A percentile compares a stretch with the other conserved stretches of the same genome.
These are phyloP conservation scores for Agrocybe praecox DNA, from an alignment of 768 basidiomycete species.

Conservation along the genomic window DNA sequence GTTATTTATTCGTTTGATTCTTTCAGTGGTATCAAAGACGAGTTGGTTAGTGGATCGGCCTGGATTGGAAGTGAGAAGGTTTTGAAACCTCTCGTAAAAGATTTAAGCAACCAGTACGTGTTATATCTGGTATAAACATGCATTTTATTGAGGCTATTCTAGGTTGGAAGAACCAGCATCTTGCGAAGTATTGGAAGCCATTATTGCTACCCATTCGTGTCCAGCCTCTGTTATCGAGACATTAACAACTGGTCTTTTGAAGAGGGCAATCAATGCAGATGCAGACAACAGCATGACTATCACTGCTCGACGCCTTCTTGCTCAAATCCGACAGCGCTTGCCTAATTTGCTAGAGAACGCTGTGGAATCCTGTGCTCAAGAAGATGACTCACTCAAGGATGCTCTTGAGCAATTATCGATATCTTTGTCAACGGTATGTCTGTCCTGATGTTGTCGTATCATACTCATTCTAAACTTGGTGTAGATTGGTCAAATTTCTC, in stretches of 20 bases:
- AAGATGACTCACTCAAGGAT: slow-evolving; percentile 38
- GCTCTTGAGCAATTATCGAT: slow-evolving; percentile 55
- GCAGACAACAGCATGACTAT: slow-evolving; percentile 15
- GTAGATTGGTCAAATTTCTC: slow-evolving; percentile 12
- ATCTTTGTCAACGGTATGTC: slow-evolving; percentile 58
- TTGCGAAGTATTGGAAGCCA: slow-evolving; percentile 35
- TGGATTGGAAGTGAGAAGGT: slow-evolving; percentile 62
- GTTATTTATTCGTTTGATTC: not conserved
- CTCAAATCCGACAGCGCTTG: slow-evolving; percentile 67
- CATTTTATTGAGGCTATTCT: not conserved
- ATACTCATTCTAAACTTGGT: not conserved
- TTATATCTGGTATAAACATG: not conserved
- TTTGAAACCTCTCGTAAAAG: slow-evolving; percentile 50
- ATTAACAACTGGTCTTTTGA: slow-evolving; percentile 29
- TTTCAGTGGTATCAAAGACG: slow-evolving; percentile 47
- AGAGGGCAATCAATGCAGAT: slow-evolving; percentile 25
- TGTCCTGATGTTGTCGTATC: not conserved
- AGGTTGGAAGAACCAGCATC: slow-evolving; percentile 36
- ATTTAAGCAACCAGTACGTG: slow-evolving; percentile 37
- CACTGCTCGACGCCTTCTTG: slow-evolving; percentile 46
- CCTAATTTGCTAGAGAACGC: slow-evolving; percentile 47
- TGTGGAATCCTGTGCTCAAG: slow-evolving; percentile 37
- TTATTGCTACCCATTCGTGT: slow-evolving; percentile 35
- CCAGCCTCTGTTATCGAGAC: slow-evolving; percentile 35
- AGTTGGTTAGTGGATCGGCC: slow-evolving; percentile 42